Evolutionary conservation across 768 basidiomycete species (phyloP), one percentile per base, ranked within the genome.

Genomic region (Boletus pseudo-olivaceus): DNA sequence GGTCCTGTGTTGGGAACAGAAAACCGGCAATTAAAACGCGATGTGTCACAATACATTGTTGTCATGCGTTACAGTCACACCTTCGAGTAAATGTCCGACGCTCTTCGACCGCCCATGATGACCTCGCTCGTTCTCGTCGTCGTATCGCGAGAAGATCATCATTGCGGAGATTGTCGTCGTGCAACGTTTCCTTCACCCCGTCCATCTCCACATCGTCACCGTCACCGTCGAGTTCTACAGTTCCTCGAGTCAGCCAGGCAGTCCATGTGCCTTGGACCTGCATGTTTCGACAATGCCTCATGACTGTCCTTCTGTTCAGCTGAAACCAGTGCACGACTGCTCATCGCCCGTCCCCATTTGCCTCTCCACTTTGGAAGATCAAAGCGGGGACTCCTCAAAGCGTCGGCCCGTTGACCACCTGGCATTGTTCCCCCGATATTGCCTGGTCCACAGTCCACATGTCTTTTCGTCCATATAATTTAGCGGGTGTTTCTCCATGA

Each of bases 391-490:
- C 43, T 27, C 30, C 14, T 51, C 57, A 55, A 59, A 54, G 48
- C 52, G 53, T 52, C 41, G 30, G 29, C 29, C 39, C 29, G 10
- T 7, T 34, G 32, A 35, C 47, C 27, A 19, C 12, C 15, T 38
- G 20, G 15, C 50, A 62, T 64, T 65, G 60, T 62, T 54, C 32
- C 9, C 62, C 62, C 27, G 40, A 49, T 51, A 42, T 44, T 32
- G 55, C 34, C 35, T 35, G 42, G 60, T 59, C 64, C 57, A 59
- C 63, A 55, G 44, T 66, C 53, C 61, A 66, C 64, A 59, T 52
- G 45, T 49, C 42, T 10, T 29, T 33, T 37, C 35, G 23, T 40
- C 47, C 53, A 56, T 67, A 67, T 64, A 66, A 50, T 57, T 46
- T 26, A 20, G 20, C 1, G 17, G 32, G 27, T 40, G 8, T 40